Percentiles rank a stretch among this genome's conserved stretches.
Conservation (phyloP, 2,329 filamentous ascomycete species). For the Aureobasidium sp. region DNA sequence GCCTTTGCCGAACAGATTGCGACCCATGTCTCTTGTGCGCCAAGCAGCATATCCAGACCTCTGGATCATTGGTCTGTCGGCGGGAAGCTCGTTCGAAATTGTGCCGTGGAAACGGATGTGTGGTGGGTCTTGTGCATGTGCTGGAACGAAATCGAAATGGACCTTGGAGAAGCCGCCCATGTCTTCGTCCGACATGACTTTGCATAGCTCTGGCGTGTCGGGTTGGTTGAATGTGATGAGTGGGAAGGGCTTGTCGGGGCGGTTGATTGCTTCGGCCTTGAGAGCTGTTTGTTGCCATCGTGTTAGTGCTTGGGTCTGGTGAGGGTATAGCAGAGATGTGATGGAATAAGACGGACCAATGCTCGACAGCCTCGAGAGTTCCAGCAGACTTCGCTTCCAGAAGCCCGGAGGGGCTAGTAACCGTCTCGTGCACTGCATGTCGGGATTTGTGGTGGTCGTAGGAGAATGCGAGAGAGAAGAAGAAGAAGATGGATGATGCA, state of each 20-base stretch:
- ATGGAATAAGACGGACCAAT: slow-evolving; percentile 39
- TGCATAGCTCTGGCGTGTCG: slow-evolving; percentile 44
- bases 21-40: slow-evolving; percentile 68
- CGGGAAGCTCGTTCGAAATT: slow-evolving; percentile 80
- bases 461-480: not conserved
- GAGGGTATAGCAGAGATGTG: slow-evolving; percentile 19
- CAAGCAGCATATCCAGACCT: slow-evolving; percentile 85
- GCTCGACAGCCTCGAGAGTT: slow-evolving; percentile 50
- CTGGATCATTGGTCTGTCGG: slow-evolving; percentile 64
- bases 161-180: slow-evolving; percentile 80
- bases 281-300: slow-evolving; percentile 45
- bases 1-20: slow-evolving; percentile 77
- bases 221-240: slow-evolving; percentile 57
- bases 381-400: slow-evolving; percentile 51
- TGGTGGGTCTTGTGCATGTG: slow-evolving; percentile 44
- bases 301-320: slow-evolving; percentile 10
- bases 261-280: slow-evolving; percentile 62
- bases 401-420: slow-evolving; percentile 42
- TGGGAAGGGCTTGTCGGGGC: slow-evolving; percentile 55
- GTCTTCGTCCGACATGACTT: slow-evolving; percentile 68
- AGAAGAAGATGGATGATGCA: not conserved
- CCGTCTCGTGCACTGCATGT: slow-evolving; percentile 32
- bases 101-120: slow-evolving; percentile 79
- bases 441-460: slow-evolving; percentile 4
- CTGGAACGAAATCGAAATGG: slow-evolving; percentile 57